Evolutionary conservation across 495 filamentous ascomycete species (phyloP).

Genomic region (Talaromyces borbonicus): DNA sequence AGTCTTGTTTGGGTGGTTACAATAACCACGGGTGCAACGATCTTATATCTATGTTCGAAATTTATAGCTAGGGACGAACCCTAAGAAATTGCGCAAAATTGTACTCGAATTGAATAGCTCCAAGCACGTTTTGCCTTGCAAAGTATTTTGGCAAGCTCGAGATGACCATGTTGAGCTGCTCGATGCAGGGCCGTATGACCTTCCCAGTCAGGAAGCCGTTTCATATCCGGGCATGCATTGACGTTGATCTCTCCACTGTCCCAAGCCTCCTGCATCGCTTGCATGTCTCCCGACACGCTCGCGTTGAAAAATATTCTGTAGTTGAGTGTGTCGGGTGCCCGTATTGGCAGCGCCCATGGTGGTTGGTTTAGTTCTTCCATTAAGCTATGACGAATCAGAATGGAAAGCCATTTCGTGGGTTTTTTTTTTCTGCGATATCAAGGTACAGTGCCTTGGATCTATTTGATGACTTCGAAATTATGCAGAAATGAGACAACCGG

Average conservation of each 20-base stretch:
- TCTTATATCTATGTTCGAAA: not conserved
- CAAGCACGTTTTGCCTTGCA: conserved; percentile 5
- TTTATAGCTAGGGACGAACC: conserved; percentile 1
- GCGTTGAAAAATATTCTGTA: conserved; percentile 7
- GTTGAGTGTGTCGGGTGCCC: conserved; percentile 7
- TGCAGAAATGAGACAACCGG: no score
- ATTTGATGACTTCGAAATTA: conserved; percentile 16
- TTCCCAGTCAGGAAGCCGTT: conserved; percentile 5
- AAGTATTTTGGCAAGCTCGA: conserved; percentile 6
- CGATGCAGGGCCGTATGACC: conserved; percentile 9
- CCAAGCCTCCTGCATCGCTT: conserved; percentile 6
- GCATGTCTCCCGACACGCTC: conserved; percentile 6
- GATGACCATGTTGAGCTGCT: conserved; percentile 8
- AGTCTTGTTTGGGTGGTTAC: not conserved
- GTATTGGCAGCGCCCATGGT: conserved; percentile 5
- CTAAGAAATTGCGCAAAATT: conserved; percentile 4
- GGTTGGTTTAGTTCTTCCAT: conserved; percentile 6
- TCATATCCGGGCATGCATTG: conserved; percentile 1
- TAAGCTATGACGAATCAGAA: not conserved
- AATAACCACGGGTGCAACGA: not conserved
- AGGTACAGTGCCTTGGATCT: conserved; percentile 10
- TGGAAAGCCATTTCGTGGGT: conserved; percentile 4
- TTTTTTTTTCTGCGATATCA: conserved; percentile 4
- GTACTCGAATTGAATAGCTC: conserved; percentile 5
- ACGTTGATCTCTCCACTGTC: conserved; percentile 7